Conservation (phyloP, 345 rosid genomes). For the Eucalyptus sp. region DNA sequence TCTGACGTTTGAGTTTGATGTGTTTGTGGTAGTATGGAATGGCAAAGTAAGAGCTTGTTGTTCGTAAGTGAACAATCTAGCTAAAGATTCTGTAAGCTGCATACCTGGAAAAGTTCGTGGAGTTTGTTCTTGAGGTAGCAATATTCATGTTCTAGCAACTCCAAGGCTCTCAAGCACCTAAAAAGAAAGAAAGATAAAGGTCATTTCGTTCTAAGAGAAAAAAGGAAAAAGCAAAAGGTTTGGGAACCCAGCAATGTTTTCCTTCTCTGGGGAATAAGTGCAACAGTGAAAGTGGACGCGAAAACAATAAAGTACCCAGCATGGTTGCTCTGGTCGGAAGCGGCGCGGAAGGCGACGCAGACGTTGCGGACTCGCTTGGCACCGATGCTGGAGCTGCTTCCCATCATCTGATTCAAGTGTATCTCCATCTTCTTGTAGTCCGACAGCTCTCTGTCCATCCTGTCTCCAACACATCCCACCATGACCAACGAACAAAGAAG, state of each 20-base stretch:
- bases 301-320: slow-evolving; percentile 30
- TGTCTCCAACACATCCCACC: slow-evolving; percentile 4
- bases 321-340: slow-evolving; percentile 74
- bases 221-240: not conserved
- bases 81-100: no score
- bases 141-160: slow-evolving; percentile 78
- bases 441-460: slow-evolving; percentile 63
- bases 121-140: slow-evolving; percentile 85
- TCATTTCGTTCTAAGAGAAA: not conserved
- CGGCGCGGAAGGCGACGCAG: slow-evolving; percentile 66
- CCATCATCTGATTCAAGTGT: slow-evolving; percentile 88
- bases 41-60: not conserved
- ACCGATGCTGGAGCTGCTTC: slow-evolving; percentile 97
- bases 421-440: slow-evolving; percentile 81
- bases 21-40: not conserved
- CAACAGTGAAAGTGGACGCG: not conserved
- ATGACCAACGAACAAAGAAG: not conserved
- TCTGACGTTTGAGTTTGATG: no score
- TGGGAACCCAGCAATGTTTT: not conserved
- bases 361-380: slow-evolving; percentile 22
- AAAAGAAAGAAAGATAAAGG: not conserved
- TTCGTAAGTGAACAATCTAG: no score
- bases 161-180: slow-evolving; percentile 82
- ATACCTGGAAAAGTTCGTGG: slow-evolving; percentile 84
- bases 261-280: not conserved